A percentile compares a stretch with the other conserved stretches of the same genome.
phyloP scores from a whole-genome alignment of 2,329 filamentous ascomycete species.

The Ophiostoma ips region DNA sequence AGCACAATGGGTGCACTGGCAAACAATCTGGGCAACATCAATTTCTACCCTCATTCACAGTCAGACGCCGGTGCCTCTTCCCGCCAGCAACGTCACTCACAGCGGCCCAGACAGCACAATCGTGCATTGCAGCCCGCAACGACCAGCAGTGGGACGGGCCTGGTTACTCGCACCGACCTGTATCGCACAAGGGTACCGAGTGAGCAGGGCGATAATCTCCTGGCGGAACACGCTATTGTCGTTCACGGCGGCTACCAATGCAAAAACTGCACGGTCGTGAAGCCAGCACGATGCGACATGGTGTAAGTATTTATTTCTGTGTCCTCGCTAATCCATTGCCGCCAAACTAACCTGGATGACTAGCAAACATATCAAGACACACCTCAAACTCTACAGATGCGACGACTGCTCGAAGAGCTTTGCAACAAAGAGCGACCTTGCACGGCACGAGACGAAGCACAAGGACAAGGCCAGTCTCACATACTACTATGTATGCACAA shows the following conservation, averaged over 20 bases:
- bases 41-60: neutral
- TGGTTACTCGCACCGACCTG: neutral
- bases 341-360: neutral
- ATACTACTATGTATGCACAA: neutral
- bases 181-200: neutral
- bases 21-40: neutral
- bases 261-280: neutral
- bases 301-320: neutral
- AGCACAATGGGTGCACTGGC: neutral
- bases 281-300: neutral
- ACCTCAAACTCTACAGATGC: slow-evolving; percentile 69
- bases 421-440: slow-evolving; percentile 32
- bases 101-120: neutral
- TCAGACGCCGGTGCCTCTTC: neutral
- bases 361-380: slow-evolving; percentile 75
- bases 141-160: neutral
- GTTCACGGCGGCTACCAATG: neutral
- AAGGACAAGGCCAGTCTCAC: neutral
- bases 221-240: neutral
- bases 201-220: neutral
- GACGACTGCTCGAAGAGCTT: slow-evolving; percentile 51
- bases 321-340: too few relatives aligned
- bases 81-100: neutral
- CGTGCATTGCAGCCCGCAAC: too few relatives aligned
- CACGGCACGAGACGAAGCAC: neutral